Evolutionary conservation across 768 basidiomycete genomes (phyloP).

Genomic region (Coprinopsis strossmayeri): DNA sequence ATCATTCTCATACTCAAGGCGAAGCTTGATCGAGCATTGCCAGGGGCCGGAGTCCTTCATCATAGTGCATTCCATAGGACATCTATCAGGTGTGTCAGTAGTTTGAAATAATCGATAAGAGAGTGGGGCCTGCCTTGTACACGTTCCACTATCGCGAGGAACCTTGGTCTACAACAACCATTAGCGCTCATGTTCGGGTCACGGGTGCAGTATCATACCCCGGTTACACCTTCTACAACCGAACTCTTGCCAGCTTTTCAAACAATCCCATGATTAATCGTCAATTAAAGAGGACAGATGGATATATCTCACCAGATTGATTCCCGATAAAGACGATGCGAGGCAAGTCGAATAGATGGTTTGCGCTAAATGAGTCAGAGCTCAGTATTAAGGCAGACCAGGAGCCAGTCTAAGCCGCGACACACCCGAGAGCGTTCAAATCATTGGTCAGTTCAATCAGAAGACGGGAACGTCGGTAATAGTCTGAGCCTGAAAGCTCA

Average conservation of each 20-base stretch:
- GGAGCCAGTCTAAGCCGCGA: background rate
- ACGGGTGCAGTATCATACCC: slow-evolving; percentile 26
- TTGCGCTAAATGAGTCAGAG: background rate
- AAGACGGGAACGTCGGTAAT: slow-evolving; percentile 2
- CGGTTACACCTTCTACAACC: slow-evolving; percentile 50
- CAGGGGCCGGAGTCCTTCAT: slow-evolving; percentile 29
- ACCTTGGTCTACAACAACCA: slow-evolving; percentile 41
- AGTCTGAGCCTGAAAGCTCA: background rate
- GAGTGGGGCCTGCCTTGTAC: slow-evolving; percentile 36
- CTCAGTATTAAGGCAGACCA: no score
- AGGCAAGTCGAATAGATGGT: slow-evolving; percentile 37
- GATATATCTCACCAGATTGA: slow-evolving; percentile 38
- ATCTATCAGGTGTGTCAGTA: slow-evolving; percentile 22
- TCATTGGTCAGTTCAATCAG: slow-evolving; percentile 9
- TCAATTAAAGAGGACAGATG: background rate
- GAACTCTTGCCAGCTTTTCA: slow-evolving; percentile 60
- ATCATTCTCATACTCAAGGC: slow-evolving; percentile 3
- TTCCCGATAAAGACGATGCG: slow-evolving; percentile 49
- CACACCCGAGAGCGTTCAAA: slow-evolving; percentile 5
- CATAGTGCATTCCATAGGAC: slow-evolving; percentile 49
- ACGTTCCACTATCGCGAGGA: slow-evolving; percentile 56
- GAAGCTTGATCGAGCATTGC: slow-evolving; percentile 39
- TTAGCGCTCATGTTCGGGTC: background rate
- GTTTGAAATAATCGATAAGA: background rate
- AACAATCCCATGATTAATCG: background rate